Conservation (phyloP, 2,329 filamentous ascomycete genomes). For the Trichophyton rubrum region DNA sequence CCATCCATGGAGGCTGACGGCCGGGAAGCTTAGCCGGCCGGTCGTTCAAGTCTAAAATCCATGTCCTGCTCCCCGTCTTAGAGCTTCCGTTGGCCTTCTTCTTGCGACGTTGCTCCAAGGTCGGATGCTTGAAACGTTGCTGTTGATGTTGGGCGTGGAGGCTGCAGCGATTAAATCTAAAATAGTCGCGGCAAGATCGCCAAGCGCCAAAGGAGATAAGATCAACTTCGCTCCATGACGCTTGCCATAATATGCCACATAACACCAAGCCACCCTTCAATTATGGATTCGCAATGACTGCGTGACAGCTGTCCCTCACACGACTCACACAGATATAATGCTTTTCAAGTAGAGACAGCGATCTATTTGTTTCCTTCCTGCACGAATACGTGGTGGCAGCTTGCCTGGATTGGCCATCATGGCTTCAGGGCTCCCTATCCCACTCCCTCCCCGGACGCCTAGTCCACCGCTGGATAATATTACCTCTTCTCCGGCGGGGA, state of each 20-base stretch:
- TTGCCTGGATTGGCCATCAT: slow-evolving; percentile 27
- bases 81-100: not conserved
- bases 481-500: slow-evolving; percentile 16
- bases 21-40: slow-evolving; percentile 12
- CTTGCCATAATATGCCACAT: not conserved
- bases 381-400: not conserved
- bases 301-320: too few species aligned
- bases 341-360: not conserved
- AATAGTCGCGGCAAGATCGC: not conserved
- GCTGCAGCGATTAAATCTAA: not conserved
- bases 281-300: not conserved
- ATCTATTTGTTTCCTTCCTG: not conserved
- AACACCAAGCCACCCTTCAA: not conserved
- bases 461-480: slow-evolving; percentile 46
- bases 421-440: slow-evolving; percentile 48
- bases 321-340: not conserved
- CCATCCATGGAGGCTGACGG: slow-evolving; percentile 31
- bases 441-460: slow-evolving; percentile 50
- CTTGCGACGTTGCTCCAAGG: not conserved
- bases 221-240: not conserved
- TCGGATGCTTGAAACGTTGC: too few species aligned
- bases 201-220: slow-evolving; percentile 1
- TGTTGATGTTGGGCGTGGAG: not conserved
- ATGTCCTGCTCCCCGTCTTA: slow-evolving; percentile 9
- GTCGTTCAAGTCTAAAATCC: slow-evolving; percentile 6